Evolutionary conservation across 2,329 filamentous ascomycete genomes (phyloP), one percentile per base, ranked within the genome.

Genomic region (Xylariaceae sp.): DNA sequence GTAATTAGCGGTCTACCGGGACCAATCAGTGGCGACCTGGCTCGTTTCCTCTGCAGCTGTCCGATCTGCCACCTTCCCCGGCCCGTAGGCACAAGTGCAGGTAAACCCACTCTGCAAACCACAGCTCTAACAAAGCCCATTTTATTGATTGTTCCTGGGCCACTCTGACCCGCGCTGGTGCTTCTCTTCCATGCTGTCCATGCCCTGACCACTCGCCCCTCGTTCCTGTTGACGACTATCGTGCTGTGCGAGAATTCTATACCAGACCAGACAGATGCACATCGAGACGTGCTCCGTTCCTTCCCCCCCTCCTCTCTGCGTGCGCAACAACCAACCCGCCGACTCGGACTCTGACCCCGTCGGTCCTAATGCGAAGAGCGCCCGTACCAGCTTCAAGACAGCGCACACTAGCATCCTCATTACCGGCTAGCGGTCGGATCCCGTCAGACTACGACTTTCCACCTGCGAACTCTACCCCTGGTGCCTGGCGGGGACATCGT

Each of bases 191-290:
- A 9, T 36, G 31, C 19, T 35, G 12, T 35, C 35, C 32, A 11
- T 26, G 24, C 12, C 24, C 24, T n/a, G n/a, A n/a, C n/a, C n/a
- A n/a, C n/a, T n/a, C n/a, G n/a, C n/a, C n/a, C n/a, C n/a, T n/a
- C n/a, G n/a, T n/a, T n/a, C 6, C 10, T 29, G 27, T 27, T 33
- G 31, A 43, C 42, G 39, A 34, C 37, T 39, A 29, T 37, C 25
- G 14, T 40, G 39, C 37, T 32, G 43, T 42, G 34, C 40, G 29
- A 46, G 40, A 42, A 40, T 44, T 46, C 37, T 31, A 37, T 38
- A 29, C 33, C 23, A n/a, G n/a, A n/a, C n/a, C n/a, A n/a, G n/a
- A n/a, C n/a, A n/a, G n/a, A n/a, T n/a, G n/a, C n/a, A n/a, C n/a
- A n/a, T n/a, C n/a, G n/a, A n/a, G n/a, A n/a, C n/a, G n/a, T n/a